Evolutionary conservation across 352 stramenopile species (phyloP).

Genomic region (Pythium phragmitis): DNA sequence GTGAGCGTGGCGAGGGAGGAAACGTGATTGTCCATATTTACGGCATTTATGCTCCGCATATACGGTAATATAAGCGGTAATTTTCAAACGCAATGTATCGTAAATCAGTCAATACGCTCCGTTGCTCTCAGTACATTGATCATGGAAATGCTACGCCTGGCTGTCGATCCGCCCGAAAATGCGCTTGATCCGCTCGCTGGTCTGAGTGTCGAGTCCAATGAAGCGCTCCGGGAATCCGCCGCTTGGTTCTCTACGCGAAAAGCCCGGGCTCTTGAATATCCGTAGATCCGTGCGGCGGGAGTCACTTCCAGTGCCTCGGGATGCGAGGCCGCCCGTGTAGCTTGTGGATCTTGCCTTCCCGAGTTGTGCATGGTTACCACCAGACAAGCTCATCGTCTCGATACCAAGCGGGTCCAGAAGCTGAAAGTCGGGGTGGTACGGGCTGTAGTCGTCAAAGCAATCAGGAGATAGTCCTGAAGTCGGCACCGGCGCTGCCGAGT

Average conservation of each 20-base stretch:
- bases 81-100: not conserved
- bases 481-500: not conserved
- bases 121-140: not conserved
- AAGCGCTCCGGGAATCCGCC: constrained; percentile 67
- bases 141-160: not conserved
- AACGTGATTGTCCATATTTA: not conserved
- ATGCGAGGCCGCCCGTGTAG: constrained; percentile 4
- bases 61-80: not conserved
- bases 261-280: constrained; percentile 79
- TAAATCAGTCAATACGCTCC: not conserved
- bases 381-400: constrained; percentile 3
- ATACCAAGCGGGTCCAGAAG: constrained; percentile 37
- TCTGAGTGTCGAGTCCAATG: constrained; percentile 76
- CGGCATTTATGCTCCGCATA: not conserved
- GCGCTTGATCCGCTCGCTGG: constrained; percentile 69
- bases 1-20: not conserved
- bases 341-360: constrained; percentile 22
- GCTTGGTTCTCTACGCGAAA: constrained; percentile 46
- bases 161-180: constrained; percentile 70
- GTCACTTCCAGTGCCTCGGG: not conserved
- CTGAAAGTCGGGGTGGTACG: constrained; percentile 69
- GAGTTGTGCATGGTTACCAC: constrained; percentile 10
- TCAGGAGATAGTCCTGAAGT: constrained; percentile 27
- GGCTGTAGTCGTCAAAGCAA: constrained; percentile 83
- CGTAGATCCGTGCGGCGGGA: constrained; percentile 55